These are phyloP conservation scores for Suillus lakei DNA, from an alignment of 768 basidiomycete species.

Conservation along the genomic window DNA sequence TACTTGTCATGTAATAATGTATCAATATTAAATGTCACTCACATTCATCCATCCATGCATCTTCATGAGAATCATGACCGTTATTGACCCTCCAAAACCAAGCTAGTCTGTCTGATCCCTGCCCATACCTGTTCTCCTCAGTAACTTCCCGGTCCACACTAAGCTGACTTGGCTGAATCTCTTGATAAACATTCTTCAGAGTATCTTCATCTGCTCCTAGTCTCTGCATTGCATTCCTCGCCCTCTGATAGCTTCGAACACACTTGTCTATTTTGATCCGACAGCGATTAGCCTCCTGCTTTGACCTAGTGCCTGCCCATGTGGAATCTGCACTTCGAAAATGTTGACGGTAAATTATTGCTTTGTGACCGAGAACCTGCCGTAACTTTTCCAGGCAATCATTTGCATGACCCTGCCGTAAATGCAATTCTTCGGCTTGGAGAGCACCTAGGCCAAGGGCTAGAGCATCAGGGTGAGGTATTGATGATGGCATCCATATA, in stretches of 20 bases:
- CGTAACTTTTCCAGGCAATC: slow-evolving; percentile 7
- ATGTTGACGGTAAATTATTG: slow-evolving; percentile 7
- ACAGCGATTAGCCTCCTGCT: not conserved
- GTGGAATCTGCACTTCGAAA: slow-evolving; percentile 5
- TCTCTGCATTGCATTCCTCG: not conserved
- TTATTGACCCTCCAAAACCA: no score
- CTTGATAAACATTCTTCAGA: not conserved
- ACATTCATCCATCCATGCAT: no score
- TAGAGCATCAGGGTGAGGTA: not conserved
- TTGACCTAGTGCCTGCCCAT: slow-evolving; percentile 4
- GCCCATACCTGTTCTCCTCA: no score
- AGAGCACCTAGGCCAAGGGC: slow-evolving; percentile 1
- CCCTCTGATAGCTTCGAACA: slow-evolving; percentile 6
- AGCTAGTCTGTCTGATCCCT: no score
- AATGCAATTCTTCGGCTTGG: slow-evolving; percentile 1
- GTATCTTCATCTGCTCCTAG: not conserved
- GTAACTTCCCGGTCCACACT: no score
- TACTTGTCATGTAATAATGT: no score
- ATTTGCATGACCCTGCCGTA: slow-evolving; percentile 6
- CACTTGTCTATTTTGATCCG: slow-evolving; percentile 10
- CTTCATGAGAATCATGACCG: no score
- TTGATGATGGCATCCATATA: slow-evolving; percentile 13
- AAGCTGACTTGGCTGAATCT: not conserved
- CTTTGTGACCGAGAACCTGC: slow-evolving; percentile 3
- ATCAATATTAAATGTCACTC: no score